These are phyloP conservation scores for Grosmannia clavigera DNA, from an alignment of 2,329 filamentous ascomycete species.

Conservation along the genomic window DNA sequence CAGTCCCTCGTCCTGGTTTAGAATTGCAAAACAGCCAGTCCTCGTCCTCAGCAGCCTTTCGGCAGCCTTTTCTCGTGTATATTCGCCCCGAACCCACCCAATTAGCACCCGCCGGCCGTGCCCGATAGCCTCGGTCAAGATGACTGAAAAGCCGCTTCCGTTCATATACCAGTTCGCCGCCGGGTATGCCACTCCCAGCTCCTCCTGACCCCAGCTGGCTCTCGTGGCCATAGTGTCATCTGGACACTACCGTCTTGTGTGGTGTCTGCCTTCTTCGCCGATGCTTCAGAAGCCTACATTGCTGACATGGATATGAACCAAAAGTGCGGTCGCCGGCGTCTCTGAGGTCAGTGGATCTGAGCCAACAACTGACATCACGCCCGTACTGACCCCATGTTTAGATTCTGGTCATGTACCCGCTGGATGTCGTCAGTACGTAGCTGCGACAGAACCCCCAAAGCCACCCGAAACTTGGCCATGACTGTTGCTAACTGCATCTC, in stretches of 20 bases:
- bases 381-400: conserved; percentile 23
- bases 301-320: conserved; percentile 4
- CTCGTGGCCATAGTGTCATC: not conserved
- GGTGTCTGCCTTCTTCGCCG: not conserved
- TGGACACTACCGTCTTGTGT: not conserved
- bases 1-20: not conserved
- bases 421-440: conserved; percentile 91
- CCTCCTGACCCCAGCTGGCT: not conserved
- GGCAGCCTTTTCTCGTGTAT: not conserved
- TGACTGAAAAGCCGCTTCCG: conserved; percentile 64
- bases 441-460: not conserved
- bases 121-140: conserved; percentile 26
- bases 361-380: too few species aligned
- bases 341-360: conserved; percentile 61
- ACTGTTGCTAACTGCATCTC: conserved; percentile 27
- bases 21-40: not conserved
- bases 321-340: conserved; percentile 85
- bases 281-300: not conserved
- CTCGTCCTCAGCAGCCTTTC: not conserved
- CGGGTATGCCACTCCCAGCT: conserved; percentile 34
- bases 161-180: conserved; percentile 94
- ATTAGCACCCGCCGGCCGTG: not conserved
- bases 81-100: not conserved
- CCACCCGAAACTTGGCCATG: not conserved
- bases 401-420: conserved; percentile 93